A percentile compares a stretch with the other conserved stretches of the same genome.
phyloP scores from a whole-genome alignment of 805 yeast genomes.

The Suhomyces faveliae region DNA sequence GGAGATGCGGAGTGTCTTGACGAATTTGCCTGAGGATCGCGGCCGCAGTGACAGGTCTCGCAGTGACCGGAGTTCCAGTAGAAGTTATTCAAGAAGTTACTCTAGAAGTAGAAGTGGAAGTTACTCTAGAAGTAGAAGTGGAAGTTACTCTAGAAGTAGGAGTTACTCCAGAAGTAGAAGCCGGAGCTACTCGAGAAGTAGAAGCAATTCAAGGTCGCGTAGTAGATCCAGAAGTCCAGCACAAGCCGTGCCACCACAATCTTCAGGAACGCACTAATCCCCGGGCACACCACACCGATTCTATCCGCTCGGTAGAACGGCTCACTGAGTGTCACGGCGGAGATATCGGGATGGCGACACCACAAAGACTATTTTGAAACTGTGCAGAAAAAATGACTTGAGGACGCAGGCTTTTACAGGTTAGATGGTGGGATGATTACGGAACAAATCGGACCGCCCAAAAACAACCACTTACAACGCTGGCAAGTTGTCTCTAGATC shows the following conservation, averaged over 20 bases:
- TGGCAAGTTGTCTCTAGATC: not conserved
- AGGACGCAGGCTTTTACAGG: slow-evolving; percentile 3
- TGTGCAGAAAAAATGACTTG: not conserved
- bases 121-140: slow-evolving; percentile 13
- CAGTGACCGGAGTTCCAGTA: slow-evolving; percentile 18
- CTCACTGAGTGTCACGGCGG: slow-evolving; percentile 2
- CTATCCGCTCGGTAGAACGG: no score
- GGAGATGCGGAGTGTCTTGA: slow-evolving; percentile 62
- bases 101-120: slow-evolving; percentile 15
- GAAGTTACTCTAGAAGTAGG: slow-evolving; percentile 8
- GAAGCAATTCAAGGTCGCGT: slow-evolving; percentile 9
- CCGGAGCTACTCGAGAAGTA: slow-evolving; percentile 9
- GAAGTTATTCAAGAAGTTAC: slow-evolving; percentile 14
- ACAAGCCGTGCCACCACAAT: no score
- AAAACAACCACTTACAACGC: not conserved
- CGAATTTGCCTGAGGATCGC: slow-evolving; percentile 26
- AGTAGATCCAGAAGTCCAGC: not conserved
- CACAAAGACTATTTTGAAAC: slow-evolving; percentile 2
- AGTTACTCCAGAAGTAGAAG: slow-evolving; percentile 10
- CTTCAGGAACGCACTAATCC: not conserved
- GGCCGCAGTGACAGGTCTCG: slow-evolving; percentile 16
- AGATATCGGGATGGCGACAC: slow-evolving; percentile 2
- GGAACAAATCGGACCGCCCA: slow-evolving; percentile 1
- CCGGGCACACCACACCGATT: not conserved
- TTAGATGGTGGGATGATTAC: slow-evolving; percentile 3